Conservation (phyloP, 768 basidiomycete genomes). For the Asterophora lycoperdoides region DNA sequence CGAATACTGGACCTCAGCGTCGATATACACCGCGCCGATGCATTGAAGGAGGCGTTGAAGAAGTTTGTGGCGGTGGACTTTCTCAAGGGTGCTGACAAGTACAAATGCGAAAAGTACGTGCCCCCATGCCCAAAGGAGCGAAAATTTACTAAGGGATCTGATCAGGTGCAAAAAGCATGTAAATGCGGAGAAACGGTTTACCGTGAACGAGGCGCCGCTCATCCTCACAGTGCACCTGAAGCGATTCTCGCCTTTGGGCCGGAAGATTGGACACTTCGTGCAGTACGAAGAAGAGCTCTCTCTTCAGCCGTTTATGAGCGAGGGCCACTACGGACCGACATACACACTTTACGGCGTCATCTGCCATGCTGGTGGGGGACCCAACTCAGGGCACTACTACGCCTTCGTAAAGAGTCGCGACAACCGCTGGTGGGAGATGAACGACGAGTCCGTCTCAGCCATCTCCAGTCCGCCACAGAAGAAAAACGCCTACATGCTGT, state of each 20-base stretch:
- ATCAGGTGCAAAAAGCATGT: constrained; percentile 88
- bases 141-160: not conserved
- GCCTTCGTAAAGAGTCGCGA: constrained; percentile 71
- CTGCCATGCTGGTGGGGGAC: constrained; percentile 88
- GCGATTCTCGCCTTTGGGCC: constrained; percentile 86
- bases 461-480: constrained; percentile 44
- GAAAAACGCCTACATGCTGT: constrained; percentile 89
- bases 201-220: constrained; percentile 80
- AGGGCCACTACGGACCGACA: constrained; percentile 65
- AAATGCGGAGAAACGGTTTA: constrained; percentile 86
- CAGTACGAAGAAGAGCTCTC: constrained; percentile 75
- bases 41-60: constrained; percentile 66
- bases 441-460: constrained; percentile 73
- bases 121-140: not conserved
- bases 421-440: constrained; percentile 87
- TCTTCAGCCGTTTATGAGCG: constrained; percentile 79
- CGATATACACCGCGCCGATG: constrained; percentile 67
- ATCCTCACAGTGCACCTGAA: constrained; percentile 93
- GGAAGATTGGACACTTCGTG: constrained; percentile 76
- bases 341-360: constrained; percentile 92
- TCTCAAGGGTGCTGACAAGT: constrained; percentile 89
- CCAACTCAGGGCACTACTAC: constrained; percentile 95
- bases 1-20: constrained; percentile 90
- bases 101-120: constrained; percentile 96
- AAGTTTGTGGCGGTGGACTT: constrained; percentile 81